Evolutionary conservation across 2,329 filamentous ascomycete genomes (phyloP).

Genomic region (Ramularia endophylla): DNA sequence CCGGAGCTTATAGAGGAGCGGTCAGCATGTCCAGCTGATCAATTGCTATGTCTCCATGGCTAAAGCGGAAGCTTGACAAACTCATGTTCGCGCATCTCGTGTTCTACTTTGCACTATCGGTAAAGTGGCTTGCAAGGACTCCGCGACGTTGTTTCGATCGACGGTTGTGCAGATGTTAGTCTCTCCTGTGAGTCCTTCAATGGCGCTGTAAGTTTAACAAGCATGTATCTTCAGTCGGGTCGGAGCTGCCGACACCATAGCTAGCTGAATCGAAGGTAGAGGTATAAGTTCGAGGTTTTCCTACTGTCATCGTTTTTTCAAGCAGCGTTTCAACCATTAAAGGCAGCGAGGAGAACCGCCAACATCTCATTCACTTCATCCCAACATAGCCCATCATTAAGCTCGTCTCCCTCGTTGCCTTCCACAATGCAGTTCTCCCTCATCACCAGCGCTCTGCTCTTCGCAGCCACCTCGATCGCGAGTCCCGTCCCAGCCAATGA

Average conservation of each 20-base stretch:
- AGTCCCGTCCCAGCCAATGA: slow-evolving; percentile 14
- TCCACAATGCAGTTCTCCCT: slow-evolving; percentile 26
- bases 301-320: too few species aligned
- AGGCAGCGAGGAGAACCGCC: slow-evolving; percentile 1
- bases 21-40: not conserved
- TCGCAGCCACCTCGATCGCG: slow-evolving; percentile 25
- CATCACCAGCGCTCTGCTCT: slow-evolving; percentile 24
- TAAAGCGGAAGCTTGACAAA: not conserved
- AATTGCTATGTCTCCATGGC: not conserved
- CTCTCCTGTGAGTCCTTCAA: not conserved
- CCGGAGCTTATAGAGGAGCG: slow-evolving; percentile 1
- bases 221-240: not conserved
- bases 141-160: not conserved
- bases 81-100: slow-evolving; percentile 1
- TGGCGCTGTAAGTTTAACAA: not conserved
- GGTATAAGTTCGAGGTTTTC: too few species aligned
- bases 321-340: not conserved
- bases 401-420: not conserved
- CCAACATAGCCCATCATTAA: too few species aligned
- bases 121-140: slow-evolving; percentile 5
- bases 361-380: slow-evolving; percentile 2
- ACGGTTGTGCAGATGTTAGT: not conserved
- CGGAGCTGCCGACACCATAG: too few species aligned
- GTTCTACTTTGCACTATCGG: slow-evolving; percentile 4
- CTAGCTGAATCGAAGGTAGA: too few species aligned